Evolutionary conservation across 1,284 basidiomycete species (phyloP).

Genomic region (Taiwanofungus camphoratus): DNA sequence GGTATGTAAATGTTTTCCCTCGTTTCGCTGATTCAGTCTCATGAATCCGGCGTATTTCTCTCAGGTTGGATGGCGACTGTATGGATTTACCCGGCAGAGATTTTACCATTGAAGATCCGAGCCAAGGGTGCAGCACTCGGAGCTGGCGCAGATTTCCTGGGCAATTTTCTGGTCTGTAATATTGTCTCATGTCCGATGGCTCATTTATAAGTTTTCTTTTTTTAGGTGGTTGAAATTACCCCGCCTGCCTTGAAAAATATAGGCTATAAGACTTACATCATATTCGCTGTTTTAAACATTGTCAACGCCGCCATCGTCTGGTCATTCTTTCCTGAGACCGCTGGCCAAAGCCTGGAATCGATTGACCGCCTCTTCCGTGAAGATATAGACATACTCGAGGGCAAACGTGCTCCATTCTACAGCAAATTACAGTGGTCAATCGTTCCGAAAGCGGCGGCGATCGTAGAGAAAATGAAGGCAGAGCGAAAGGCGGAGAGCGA

Average conservation of each 20-base stretch:
- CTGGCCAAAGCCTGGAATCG: slow-evolving; percentile 38
- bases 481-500: background rate
- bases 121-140: slow-evolving; percentile 13
- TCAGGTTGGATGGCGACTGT: slow-evolving; percentile 13
- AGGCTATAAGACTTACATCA: slow-evolving; percentile 40
- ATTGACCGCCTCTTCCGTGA: slow-evolving; percentile 31
- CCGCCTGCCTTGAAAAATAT: slow-evolving; percentile 46
- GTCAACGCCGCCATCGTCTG: slow-evolving; percentile 40
- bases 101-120: slow-evolving; percentile 12
- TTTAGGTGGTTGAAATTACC: slow-evolving; percentile 41
- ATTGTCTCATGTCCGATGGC: background rate
- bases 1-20: slow-evolving; percentile 1
- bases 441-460: slow-evolving; percentile 3
- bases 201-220: background rate
- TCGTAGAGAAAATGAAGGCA: background rate
- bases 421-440: slow-evolving; percentile 6
- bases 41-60: too few species aligned
- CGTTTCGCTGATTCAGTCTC: background rate
- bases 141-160: slow-evolving; percentile 11
- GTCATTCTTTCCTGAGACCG: slow-evolving; percentile 41
- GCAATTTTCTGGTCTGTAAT: slow-evolving; percentile 11
- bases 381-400: background rate
- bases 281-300: slow-evolving; percentile 42
- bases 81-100: slow-evolving; percentile 13
- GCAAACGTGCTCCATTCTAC: background rate